Evolutionary conservation across 768 basidiomycete genomes (phyloP).

Genomic region (Suillus subaureus): DNA sequence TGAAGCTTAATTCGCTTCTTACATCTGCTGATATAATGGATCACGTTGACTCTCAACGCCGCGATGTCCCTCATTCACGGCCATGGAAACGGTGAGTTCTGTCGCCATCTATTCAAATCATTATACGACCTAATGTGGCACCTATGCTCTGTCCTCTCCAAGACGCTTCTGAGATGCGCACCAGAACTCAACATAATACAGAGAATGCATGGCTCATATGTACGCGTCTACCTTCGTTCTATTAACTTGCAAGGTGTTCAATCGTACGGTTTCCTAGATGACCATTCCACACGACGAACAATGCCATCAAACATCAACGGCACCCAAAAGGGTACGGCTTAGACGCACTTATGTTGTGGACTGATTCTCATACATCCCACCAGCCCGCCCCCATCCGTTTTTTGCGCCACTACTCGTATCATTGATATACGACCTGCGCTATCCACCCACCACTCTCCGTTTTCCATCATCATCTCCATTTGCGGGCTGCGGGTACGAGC

Average conservation of each 20-base stretch:
- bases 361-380: neutral
- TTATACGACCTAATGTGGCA: neutral
- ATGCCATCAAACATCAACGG: neutral
- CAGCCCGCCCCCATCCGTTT: neutral
- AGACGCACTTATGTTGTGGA: neutral
- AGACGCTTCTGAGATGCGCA: neutral
- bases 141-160: neutral
- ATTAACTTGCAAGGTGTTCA: neutral
- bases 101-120: neutral
- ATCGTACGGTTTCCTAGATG: neutral
- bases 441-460: neutral
- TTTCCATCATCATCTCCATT: slow-evolving; percentile 10
- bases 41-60: neutral
- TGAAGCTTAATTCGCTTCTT: neutral
- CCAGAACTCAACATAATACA: slow-evolving; percentile 1
- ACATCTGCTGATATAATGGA: neutral
- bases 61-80: neutral
- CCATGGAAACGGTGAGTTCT: neutral
- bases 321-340: neutral
- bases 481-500: neutral
- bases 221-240: neutral
- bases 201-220: neutral
- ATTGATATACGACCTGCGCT: slow-evolving; percentile 12
- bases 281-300: neutral
- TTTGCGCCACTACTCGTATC: neutral